A percentile compares a stretch with the other conserved stretches of the same genome.
Conservation (phyloP, 805 yeast genomes). For the Suhomyces sp. region DNA sequence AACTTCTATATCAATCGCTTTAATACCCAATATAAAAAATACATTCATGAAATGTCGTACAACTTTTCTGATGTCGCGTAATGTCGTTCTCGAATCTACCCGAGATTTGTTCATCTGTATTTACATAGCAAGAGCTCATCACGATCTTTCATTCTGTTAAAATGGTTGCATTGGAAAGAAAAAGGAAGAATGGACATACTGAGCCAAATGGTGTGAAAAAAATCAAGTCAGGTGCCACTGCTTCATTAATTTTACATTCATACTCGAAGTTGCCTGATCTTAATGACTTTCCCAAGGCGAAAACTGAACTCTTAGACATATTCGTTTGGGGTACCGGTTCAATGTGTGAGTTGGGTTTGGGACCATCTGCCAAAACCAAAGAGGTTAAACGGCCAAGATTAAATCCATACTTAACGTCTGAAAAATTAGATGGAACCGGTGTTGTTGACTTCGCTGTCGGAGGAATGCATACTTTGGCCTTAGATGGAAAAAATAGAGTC, state of each 20-base stretch:
- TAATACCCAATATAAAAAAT: not conserved
- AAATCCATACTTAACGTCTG: constrained; percentile 68
- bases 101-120: not conserved
- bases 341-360: constrained; percentile 97
- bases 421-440: constrained; percentile 47
- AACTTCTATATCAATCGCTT: not conserved
- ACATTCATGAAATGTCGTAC: not conserved
- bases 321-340: constrained; percentile 97
- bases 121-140: not conserved
- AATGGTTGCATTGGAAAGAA: constrained; percentile 47
- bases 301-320: constrained; percentile 58
- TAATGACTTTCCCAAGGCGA: constrained; percentile 38
- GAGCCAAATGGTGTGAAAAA: constrained; percentile 21
- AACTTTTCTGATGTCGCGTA: not conserved
- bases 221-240: constrained; percentile 24
- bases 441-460: constrained; percentile 90
- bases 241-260: constrained; percentile 47
- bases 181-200: constrained; percentile 25
- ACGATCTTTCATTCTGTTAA: not conserved
- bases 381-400: constrained; percentile 95
- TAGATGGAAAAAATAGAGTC: constrained; percentile 70
- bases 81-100: not conserved
- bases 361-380: constrained; percentile 86
- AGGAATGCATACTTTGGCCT: constrained; percentile 89
- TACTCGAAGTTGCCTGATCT: constrained; percentile 47